These are phyloP conservation scores for Apiospora pterosperma DNA, from an alignment of 2,329 filamentous ascomycete genomes.

Conservation along the genomic window DNA sequence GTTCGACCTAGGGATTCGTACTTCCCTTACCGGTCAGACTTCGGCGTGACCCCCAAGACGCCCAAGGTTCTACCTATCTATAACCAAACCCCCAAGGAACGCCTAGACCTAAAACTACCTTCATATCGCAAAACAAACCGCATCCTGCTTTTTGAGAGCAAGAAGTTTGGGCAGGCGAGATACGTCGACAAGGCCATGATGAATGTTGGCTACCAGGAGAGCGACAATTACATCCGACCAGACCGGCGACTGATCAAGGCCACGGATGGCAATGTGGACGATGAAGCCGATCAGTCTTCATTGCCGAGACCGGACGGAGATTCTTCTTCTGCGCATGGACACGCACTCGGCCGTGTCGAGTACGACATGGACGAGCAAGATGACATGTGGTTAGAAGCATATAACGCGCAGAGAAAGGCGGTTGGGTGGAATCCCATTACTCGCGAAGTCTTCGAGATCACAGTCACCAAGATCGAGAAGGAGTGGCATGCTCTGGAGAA, in stretches of 20 bases:
- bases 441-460: slow-evolving; percentile 93
- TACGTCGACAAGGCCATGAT: slow-evolving; percentile 97
- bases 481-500: slow-evolving; percentile 97
- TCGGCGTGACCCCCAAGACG: slow-evolving; percentile 45
- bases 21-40: slow-evolving; percentile 48
- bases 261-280: slow-evolving; percentile 55
- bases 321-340: slow-evolving; percentile 38
- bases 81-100: slow-evolving; percentile 77
- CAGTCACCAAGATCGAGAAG: slow-evolving; percentile 98
- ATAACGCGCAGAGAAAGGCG: slow-evolving; percentile 73
- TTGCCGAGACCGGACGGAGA: slow-evolving; percentile 56
- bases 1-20: slow-evolving; percentile 50
- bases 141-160: slow-evolving; percentile 79
- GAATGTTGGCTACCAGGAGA: slow-evolving; percentile 93
- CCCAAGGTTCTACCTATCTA: slow-evolving; percentile 71
- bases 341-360: slow-evolving; percentile 76
- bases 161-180: slow-evolving; percentile 77
- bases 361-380: slow-evolving; percentile 99
- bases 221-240: slow-evolving; percentile 79
- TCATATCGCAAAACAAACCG: slow-evolving; percentile 74
- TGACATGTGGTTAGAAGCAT: slow-evolving; percentile 86
- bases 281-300: slow-evolving; percentile 50
- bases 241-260: slow-evolving; percentile 69
- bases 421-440: slow-evolving; percentile 80
- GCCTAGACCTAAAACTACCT: slow-evolving; percentile 72